Evolutionary conservation across 164 flowering plant species (phyloP), one percentile per base, ranked within the genome.

Genomic region (Piper betle): DNA sequence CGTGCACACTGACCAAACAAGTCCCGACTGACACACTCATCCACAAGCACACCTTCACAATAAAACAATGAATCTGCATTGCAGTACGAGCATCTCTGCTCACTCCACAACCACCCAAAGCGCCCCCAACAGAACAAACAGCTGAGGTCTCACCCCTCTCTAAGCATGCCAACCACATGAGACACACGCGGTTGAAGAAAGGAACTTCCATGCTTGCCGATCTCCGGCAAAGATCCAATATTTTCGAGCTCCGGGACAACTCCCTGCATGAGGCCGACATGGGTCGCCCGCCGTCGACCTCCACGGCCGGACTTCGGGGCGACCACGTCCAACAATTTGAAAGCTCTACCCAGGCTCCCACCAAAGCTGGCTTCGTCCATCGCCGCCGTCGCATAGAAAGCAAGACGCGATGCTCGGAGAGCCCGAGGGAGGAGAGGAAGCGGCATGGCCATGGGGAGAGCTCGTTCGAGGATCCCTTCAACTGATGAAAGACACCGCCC

Each of bases 11-110:
- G 3, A 82, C 60, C 81, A 85, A 67, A 19, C 85, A 74, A 56
- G 76, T 79, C 6, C 92, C 81, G 2, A 85, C 79, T 46, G 82
- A 82, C 10, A 82, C 79, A 75, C 74, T 71, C 53, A 65, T 39
- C 33, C 74, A 50, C 40, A 82, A 72, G 66, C 86, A 88, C 71
- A 69, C 66, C 67, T 53, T 75, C 18, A 80, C 54, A 12, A 79
- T 79, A 37, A 78, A 52, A 41, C 76, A 74, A 69, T 85, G 92
- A 59, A 79, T 6, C 50, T 46, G 50, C 12, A 46, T 10, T 10
- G 15, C 50, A 46, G 13, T 10, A 46, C 15, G 15, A 46, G 15
- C 15, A 2, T 4, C 50, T 46, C 15, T 12, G 11, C 12, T 46
- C 15, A 10, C 15, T 15, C 50, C 50, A 46, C 50, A 46, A 2